phyloP scores from a whole-genome alignment of 179 eudicot species.

The Beta lomatogona region DNA sequence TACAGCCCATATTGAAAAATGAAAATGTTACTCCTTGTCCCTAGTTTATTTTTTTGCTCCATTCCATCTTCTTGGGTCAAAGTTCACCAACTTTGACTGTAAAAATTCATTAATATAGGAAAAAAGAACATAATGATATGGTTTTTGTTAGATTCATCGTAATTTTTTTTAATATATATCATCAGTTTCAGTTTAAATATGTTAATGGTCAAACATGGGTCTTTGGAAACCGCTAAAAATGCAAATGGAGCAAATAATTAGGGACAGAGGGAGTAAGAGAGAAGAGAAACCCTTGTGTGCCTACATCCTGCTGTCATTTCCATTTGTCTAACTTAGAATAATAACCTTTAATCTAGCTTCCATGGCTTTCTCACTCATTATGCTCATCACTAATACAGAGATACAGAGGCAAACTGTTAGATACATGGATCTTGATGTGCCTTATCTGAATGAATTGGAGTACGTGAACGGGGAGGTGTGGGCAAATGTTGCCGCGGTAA shows the following conservation, averaged over 20 bases:
- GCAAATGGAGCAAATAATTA: too few relatives aligned
- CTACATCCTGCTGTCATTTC: not conserved
- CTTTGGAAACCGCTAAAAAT: too few relatives aligned
- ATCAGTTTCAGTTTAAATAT: too few relatives aligned
- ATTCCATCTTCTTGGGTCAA: too few relatives aligned
- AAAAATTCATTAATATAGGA: not conserved
- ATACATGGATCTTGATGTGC: conserved; percentile 58
- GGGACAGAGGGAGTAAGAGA: not conserved
- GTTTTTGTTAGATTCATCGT: too few relatives aligned
- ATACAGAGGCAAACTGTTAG: conserved; percentile 44
- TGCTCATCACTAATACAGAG: conserved; percentile 43
- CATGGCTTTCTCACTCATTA: not conserved
- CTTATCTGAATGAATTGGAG: conserved; percentile 74
- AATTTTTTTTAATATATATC: too few relatives aligned
- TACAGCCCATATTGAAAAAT: not conserved
- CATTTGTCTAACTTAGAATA: not conserved
- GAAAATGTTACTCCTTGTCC: too few relatives aligned
- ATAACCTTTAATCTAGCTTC: not conserved
- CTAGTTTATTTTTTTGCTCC: too few relatives aligned
- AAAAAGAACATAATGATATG: too few relatives aligned
- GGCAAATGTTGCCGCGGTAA: conserved; percentile 55
- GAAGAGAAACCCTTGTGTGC: not conserved
- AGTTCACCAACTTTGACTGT: too few relatives aligned
- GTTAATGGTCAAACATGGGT: too few relatives aligned
- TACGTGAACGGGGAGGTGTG: conserved; percentile 73